Percentiles rank a stretch among this genome's conserved stretches.
Evolutionary conservation across 257 asterid species (phyloP).

Genomic region (Asclepias syriaca): DNA sequence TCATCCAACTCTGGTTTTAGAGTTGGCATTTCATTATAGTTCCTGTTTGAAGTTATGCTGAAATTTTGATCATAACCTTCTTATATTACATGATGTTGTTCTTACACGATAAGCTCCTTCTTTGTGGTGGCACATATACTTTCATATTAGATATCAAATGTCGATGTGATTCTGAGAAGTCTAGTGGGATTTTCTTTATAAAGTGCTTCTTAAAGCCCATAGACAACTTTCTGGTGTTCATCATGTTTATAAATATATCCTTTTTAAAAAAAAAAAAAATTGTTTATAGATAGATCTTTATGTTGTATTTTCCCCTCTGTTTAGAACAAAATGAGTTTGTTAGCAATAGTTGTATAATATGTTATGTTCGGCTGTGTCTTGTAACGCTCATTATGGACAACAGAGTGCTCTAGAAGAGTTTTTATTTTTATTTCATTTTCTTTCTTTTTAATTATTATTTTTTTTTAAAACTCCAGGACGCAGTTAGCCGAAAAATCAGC

Average conservation of each 20-base stretch:
- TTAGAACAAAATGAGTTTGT: background rate
- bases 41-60: background rate
- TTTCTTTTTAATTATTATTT: no score
- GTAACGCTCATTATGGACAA: background rate
- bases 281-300: no score
- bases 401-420: background rate
- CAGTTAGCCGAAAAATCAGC: conserved; percentile 96
- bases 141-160: background rate
- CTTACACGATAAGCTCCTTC: background rate
- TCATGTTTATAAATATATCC: no score
- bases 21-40: background rate
- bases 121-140: background rate
- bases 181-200: background rate
- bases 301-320: no score
- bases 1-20: background rate
- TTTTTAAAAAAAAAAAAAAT: no score
- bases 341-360: background rate
- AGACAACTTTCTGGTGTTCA: background rate
- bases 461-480: conserved; percentile 51
- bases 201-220: background rate
- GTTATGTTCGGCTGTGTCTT: background rate
- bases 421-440: background rate
- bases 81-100: background rate
- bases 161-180: background rate
- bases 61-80: background rate